Percentiles rank a stretch among this genome's conserved stretches.
Conservation (phyloP, 805 yeast species). For the Starmerella davenportii region DNA sequence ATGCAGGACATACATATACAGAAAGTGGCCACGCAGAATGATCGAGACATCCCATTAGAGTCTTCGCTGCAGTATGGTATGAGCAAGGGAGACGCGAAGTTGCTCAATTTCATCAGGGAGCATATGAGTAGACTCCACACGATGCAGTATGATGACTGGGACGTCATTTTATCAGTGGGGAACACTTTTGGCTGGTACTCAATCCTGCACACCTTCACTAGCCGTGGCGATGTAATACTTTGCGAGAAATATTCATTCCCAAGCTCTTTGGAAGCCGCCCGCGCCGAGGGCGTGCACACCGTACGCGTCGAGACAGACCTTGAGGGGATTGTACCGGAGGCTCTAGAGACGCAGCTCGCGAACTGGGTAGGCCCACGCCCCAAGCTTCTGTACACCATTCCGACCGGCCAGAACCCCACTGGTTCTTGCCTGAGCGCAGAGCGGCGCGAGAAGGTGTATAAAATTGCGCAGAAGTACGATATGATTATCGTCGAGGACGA, state of each 20-base stretch:
- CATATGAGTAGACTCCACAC: conserved; percentile 36
- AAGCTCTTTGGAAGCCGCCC: conserved; percentile 67
- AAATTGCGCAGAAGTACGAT: conserved; percentile 69
- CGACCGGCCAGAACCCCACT: conserved; percentile 97
- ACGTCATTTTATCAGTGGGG: conserved; percentile 51
- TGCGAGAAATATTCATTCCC: conserved; percentile 72
- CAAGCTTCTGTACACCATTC: conserved; percentile 71
- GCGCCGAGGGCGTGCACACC: conserved; percentile 48
- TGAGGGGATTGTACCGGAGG: conserved; percentile 59
- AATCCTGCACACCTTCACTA: conserved; percentile 53
- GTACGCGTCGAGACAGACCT: conserved; percentile 66
- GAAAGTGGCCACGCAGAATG: conserved; percentile 22
- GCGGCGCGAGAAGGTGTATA: conserved; percentile 61
- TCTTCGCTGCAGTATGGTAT: conserved; percentile 84
- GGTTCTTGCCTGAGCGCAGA: conserved; percentile 67
- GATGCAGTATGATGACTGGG: conserved; percentile 52
- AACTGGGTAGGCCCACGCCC: conserved; percentile 51
- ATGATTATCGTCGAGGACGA: conserved; percentile 83
- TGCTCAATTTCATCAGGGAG: conserved; percentile 48
- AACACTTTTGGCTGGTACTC: conserved; percentile 83
- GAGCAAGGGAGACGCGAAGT: conserved; percentile 64
- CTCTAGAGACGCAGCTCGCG: conserved; percentile 40
- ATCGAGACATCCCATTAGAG: conserved; percentile 45
- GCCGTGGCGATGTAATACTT: conserved; percentile 65
- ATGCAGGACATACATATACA: conserved; percentile 23